A percentile compares a stretch with the other conserved stretches of the same genome.
Evolutionary conservation across 2,329 filamentous ascomycete species (phyloP).

Genomic region (Trichoderma breve): DNA sequence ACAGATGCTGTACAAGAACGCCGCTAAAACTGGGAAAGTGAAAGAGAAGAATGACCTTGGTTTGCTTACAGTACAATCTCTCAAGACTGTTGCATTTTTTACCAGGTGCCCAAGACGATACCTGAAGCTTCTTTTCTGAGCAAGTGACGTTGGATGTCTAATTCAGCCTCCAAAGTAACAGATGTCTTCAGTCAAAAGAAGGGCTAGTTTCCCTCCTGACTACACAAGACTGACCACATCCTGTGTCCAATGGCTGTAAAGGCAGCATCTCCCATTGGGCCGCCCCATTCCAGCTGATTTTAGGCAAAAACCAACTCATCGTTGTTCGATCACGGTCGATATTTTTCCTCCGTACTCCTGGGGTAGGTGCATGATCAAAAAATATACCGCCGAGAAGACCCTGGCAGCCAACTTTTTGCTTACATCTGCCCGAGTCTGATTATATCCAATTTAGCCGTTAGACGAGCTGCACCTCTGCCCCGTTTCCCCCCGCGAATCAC

Average conservation of each 20-base stretch:
- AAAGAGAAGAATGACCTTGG: neutral
- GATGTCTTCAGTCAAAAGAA: neutral
- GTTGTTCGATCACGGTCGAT: neutral
- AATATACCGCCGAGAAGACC: neutral
- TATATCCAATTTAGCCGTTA: constrained; percentile 16
- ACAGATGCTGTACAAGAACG: neutral
- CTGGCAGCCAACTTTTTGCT: neutral
- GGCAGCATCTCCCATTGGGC: neutral
- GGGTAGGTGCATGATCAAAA: neutral
- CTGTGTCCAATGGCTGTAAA: neutral
- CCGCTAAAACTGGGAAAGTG: neutral
- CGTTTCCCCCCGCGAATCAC: neutral
- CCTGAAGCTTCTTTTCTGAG: neutral
- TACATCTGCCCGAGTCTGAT: neutral
- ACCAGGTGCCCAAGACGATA: neutral
- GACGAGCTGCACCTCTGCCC: neutral
- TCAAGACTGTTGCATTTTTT: neutral
- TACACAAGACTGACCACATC: no score
- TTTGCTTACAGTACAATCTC: neutral
- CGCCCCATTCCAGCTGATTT: neutral
- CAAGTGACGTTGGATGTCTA: neutral
- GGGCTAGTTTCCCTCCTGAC: neutral
- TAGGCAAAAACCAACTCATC: constrained; percentile 1
- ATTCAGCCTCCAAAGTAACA: neutral
- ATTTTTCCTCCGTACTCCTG: neutral